Percentiles rank a stretch among this genome's conserved stretches.
These are phyloP conservation scores for Caryopteris hybrid DNA, from an alignment of 305 asterid species.

Conservation along the genomic window DNA sequence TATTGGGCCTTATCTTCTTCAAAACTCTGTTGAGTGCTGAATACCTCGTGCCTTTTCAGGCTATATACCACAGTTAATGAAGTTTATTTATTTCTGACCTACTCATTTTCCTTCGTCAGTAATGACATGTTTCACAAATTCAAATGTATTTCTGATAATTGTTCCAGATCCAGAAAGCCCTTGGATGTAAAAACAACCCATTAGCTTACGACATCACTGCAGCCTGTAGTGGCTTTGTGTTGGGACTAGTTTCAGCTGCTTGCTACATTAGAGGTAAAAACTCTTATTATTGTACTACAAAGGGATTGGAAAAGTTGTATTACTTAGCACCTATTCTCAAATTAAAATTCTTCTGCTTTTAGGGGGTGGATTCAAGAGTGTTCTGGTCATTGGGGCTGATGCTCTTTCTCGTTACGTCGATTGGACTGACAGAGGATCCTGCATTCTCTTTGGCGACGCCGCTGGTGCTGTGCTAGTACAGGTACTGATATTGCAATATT, in stretches of 20 bases:
- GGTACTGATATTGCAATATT: no score
- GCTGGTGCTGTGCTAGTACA: constrained; percentile 80
- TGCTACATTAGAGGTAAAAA: constrained; percentile 65
- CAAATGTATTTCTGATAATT: not conserved
- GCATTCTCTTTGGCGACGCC: constrained; percentile 85
- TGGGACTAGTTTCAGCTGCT: constrained; percentile 78
- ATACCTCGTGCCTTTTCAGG: not conserved
- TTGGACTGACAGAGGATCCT: constrained; percentile 80
- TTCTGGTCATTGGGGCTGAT: constrained; percentile 85
- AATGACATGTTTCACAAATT: not conserved
- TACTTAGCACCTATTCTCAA: not conserved
- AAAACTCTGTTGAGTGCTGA: not conserved
- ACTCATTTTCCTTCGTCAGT: not conserved
- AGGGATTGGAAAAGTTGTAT: not conserved
- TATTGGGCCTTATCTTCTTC: not conserved
- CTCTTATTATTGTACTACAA: not conserved
- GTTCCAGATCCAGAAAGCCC: constrained; percentile 63
- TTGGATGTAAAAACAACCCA: constrained; percentile 29
- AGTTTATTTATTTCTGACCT: not conserved
- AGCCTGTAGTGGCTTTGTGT: constrained; percentile 76
- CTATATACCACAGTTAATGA: not conserved
- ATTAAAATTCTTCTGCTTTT: not conserved
- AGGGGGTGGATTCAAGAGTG: constrained; percentile 82
- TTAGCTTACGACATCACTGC: constrained; percentile 74
- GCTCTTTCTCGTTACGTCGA: constrained; percentile 76